Evolutionary conservation across 2,329 filamentous ascomycete genomes (phyloP).

Genomic region (Rosellinia necatrix): DNA sequence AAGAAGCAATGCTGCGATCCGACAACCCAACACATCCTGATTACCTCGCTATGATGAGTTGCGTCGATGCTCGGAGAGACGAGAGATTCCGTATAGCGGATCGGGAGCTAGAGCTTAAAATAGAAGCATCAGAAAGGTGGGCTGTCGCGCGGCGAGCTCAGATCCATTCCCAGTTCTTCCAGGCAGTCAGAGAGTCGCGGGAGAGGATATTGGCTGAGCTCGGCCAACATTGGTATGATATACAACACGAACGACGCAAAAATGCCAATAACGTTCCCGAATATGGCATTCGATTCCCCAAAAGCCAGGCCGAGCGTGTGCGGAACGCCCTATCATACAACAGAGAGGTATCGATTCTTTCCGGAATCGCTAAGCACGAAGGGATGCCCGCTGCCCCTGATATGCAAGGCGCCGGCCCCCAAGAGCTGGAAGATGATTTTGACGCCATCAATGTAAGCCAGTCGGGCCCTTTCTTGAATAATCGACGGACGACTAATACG

Average conservation of each 20-base stretch:
- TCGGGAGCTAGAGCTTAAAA: slow-evolving; percentile 73
- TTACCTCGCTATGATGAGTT: slow-evolving; percentile 86
- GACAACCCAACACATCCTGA: slow-evolving; percentile 81
- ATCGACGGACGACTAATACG: slow-evolving; percentile 19
- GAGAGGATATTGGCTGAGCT: slow-evolving; percentile 80
- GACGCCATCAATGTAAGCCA: slow-evolving; percentile 82
- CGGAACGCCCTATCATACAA: slow-evolving; percentile 90
- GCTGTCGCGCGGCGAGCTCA: slow-evolving; percentile 83
- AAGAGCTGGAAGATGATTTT: slow-evolving; percentile 84
- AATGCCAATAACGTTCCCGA: slow-evolving; percentile 78
- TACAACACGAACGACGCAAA: slow-evolving; percentile 85
- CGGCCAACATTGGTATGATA: slow-evolving; percentile 88
- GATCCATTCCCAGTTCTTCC: slow-evolving; percentile 88
- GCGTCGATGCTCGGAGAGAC: slow-evolving; percentile 79
- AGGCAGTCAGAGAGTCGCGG: slow-evolving; percentile 80
- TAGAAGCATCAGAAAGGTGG: slow-evolving; percentile 72
- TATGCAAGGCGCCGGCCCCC: slow-evolving; percentile 71
- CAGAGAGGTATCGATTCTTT: slow-evolving; percentile 87
- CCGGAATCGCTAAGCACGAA: slow-evolving; percentile 90
- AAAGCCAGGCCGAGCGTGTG: slow-evolving; percentile 76
- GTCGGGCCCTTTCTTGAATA: not conserved
- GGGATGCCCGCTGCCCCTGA: slow-evolving; percentile 95
- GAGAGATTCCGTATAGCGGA: slow-evolving; percentile 79
- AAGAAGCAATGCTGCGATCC: slow-evolving; percentile 65
- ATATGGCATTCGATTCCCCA: slow-evolving; percentile 80